Percentiles rank a stretch among this genome's conserved stretches.
These are phyloP conservation scores for Neurospora pannonica DNA, from an alignment of 495 filamentous ascomycete species.

Conservation along the genomic window DNA sequence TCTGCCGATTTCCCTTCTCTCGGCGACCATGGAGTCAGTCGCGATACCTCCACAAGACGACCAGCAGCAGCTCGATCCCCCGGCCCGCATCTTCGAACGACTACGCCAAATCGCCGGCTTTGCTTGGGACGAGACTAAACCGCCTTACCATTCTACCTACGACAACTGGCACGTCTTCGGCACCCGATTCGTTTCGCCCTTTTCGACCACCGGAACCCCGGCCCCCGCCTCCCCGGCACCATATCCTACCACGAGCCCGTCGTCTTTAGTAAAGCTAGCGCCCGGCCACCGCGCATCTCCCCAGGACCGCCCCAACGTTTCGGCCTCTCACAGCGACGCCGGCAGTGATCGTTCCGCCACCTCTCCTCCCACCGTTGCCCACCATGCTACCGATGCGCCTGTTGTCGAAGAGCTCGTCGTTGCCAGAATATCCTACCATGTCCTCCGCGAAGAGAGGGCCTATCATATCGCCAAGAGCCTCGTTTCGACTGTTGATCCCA, in stretches of 20 bases:
- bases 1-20: conserved; percentile 4
- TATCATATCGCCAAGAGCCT: conserved; percentile 70
- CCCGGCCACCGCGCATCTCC: conserved; percentile 23
- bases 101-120: conserved; percentile 64
- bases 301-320: conserved; percentile 21
- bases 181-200: conserved; percentile 36
- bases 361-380: conserved; percentile 20
- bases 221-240: conserved; percentile 15
- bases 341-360: conserved; percentile 29
- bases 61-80: conserved; percentile 57
- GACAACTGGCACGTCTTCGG: conserved; percentile 57
- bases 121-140: conserved; percentile 60
- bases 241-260: conserved; percentile 18
- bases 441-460: conserved; percentile 71
- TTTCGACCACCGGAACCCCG: conserved; percentile 20
- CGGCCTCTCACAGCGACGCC: conserved; percentile 24
- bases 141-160: conserved; percentile 75
- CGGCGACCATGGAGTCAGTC: conserved; percentile 38
- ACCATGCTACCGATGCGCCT: conserved; percentile 19
- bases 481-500: conserved; percentile 59
- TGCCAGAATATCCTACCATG: conserved; percentile 69
- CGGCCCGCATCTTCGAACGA: conserved; percentile 61
- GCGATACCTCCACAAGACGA: conserved; percentile 35
- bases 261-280: conserved; percentile 19
- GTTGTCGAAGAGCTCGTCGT: conserved; percentile 48